Evolutionary conservation across 306 rosid species (phyloP).

Genomic region (Biancaea sappan): DNA sequence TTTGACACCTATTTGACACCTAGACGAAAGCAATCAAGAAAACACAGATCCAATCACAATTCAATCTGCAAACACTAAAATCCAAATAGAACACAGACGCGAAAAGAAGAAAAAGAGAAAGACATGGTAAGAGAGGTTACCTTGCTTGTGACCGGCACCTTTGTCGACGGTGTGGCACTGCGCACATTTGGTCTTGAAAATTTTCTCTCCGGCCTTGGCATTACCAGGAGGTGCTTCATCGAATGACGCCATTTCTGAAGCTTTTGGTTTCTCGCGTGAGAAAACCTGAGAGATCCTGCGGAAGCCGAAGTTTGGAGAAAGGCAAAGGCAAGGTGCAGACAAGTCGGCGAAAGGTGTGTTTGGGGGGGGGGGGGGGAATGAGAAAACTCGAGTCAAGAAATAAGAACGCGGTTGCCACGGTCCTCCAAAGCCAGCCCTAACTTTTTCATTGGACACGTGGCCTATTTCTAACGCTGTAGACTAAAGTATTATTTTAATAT

Average conservation of each 20-base stretch:
- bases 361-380: too few species aligned
- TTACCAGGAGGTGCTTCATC: slow-evolving; percentile 78
- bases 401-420: slow-evolving; percentile 44
- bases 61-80: background rate
- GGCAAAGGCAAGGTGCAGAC: background rate
- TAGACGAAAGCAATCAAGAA: background rate
- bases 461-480: slow-evolving; percentile 14
- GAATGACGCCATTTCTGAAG: slow-evolving; percentile 72
- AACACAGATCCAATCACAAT: slow-evolving; percentile 27
- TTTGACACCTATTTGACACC: background rate
- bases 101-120: background rate
- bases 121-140: too few species aligned
- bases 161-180: slow-evolving; percentile 91
- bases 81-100: background rate
- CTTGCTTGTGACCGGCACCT: slow-evolving; percentile 95
- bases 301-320: background rate
- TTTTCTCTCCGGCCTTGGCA: slow-evolving; percentile 66
- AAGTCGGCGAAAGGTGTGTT: background rate
- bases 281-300: background rate
- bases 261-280: background rate
- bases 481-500: too few species aligned
- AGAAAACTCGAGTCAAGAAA: background rate
- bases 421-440: slow-evolving; percentile 27
- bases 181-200: slow-evolving; percentile 85
- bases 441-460: slow-evolving; percentile 43